phyloP scores from a whole-genome alignment of 2,329 filamentous ascomycete genomes.

The Dactylellina sp. region DNA sequence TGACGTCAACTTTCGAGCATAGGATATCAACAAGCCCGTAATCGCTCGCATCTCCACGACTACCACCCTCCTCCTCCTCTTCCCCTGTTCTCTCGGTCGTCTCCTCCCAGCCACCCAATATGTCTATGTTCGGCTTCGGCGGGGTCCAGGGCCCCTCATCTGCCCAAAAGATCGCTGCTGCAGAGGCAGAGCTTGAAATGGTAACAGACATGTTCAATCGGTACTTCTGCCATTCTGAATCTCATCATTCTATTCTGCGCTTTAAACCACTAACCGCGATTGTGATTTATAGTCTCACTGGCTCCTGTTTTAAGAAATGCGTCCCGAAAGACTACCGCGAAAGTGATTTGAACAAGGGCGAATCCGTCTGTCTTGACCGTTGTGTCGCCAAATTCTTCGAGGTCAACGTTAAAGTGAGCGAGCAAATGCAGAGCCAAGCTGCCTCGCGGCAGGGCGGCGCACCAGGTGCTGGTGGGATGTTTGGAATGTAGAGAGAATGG shows the following conservation, averaged over 20 bases:
- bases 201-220: constrained; percentile 98
- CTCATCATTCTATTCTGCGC: constrained; percentile 26
- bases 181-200: constrained; percentile 97
- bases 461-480: constrained; percentile 42
- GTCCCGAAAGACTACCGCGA: constrained; percentile 93
- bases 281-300: constrained; percentile 72
- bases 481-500: constrained; percentile 36
- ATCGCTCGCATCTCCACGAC: constrained; percentile 12
- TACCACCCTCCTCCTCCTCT: constrained; percentile 28
- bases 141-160: constrained; percentile 84
- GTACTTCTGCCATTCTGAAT: constrained; percentile 68
- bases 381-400: constrained; percentile 99
- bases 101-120: constrained; percentile 63
- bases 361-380: constrained; percentile 96
- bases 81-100: constrained; percentile 42
- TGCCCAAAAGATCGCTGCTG: constrained; percentile 95
- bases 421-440: constrained; percentile 57
- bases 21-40: constrained; percentile 25
- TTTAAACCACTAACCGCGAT: constrained; percentile 17
- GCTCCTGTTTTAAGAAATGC: constrained; percentile 93
- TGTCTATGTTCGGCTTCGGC: constrained; percentile 80
- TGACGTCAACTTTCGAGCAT: constrained; percentile 4
- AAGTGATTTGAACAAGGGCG: constrained; percentile 97
- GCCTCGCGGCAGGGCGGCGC: constrained; percentile 38
- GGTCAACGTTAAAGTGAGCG: constrained; percentile 96